Base-by-base conservation (phyloP, 768 basidiomycete species). In the Calvatia gigantea region DNA sequence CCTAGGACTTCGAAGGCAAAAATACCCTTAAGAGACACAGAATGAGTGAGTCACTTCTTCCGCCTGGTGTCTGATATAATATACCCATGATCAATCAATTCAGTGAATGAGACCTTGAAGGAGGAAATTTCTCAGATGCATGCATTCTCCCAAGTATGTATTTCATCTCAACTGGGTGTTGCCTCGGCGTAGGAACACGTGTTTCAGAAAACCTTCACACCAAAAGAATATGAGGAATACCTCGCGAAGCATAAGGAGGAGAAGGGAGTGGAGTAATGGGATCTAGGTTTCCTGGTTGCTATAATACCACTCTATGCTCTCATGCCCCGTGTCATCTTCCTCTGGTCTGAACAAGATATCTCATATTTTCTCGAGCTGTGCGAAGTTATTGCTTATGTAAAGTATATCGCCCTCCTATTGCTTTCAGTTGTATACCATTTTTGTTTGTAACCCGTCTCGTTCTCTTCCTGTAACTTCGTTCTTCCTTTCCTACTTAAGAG, bases 81-180 rank as follows among this genome's bases (percentile, higher is more conserved):
- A 45, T 32, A 47, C 35, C 48, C 15, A 14, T 43, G 12, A n/a
- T 32, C 42, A 8, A 31, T 25, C 27, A 12, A 12, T 31, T 14
- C 54, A 93, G 91, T 94, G 56, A 92, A 93, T 62, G 85, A 90
- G 21, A 64, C 85, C 7, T 66, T 94, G 63, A 92, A 89, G 71
- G 72, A 71, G 2, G 76, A 91, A 62, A 91, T 94, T 54, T 75
- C 86, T 0, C 81, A 86, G 54, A 85, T 94, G 80, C 91, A 94
- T 62, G 91, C 91, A 4, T 94, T 94, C 69, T 91, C 91, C 12
- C 91, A 94, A 84, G 91, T 91, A 60, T 50, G 71, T 28, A 3
- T 4, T 49, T 31, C 8, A 44, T 27, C 23, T 17, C 12, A 27
- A 33, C 32, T 29, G 4, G 47, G 17, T 12, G 37, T 19, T 6